Evolutionary conservation across 495 filamentous ascomycete genomes (phyloP), one percentile per base, ranked within the genome.

Genomic region (Ramalina intermedia): DNA sequence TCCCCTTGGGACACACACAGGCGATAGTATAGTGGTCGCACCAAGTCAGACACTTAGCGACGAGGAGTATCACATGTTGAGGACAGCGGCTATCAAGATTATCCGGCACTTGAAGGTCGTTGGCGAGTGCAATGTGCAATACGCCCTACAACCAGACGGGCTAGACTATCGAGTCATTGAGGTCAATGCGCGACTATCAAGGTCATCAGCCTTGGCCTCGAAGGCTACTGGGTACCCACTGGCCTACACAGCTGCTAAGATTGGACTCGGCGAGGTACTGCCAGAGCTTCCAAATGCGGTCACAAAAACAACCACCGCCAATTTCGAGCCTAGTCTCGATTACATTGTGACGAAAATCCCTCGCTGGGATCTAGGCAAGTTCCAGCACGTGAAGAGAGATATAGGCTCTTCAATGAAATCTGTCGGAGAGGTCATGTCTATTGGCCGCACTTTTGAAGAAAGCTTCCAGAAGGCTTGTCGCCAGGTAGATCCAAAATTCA

Each of bases 341-440:
- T 96, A 96, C 62, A 82, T 98, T 53, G 90, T 98, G 51, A 95
- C 88, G 52, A 98, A 98, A 73, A 98, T 98, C 57, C 90, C 90
- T 58, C 75, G 91, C 37, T 98, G 90, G 90, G 90, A 96, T 71
- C 63, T 98, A 63, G 77, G 84, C 69, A 98, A 98, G 71, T 98
- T 98, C 71, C 90, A 96, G 70, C 87, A 98, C 61, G 90, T 98
- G 52, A 90, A 94, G 71, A 82, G 90, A 45, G 87, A 94, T 63
- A 98, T 98, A 64, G 90, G 90, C 48, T 90, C 84, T 61, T 82
- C 90, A 35, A 98, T 98, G 85, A 96, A 96, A 71, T 95, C 90
- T 29, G 90, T 98, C 41, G 90, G 90, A 51, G 90, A 98, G 67
- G 90, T 98, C 43, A 98, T 98, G 90, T 91, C 90, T 45, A 98